These are phyloP conservation scores for Tremella fuciformis DNA, from an alignment of 768 basidiomycete species.

Conservation along the genomic window DNA sequence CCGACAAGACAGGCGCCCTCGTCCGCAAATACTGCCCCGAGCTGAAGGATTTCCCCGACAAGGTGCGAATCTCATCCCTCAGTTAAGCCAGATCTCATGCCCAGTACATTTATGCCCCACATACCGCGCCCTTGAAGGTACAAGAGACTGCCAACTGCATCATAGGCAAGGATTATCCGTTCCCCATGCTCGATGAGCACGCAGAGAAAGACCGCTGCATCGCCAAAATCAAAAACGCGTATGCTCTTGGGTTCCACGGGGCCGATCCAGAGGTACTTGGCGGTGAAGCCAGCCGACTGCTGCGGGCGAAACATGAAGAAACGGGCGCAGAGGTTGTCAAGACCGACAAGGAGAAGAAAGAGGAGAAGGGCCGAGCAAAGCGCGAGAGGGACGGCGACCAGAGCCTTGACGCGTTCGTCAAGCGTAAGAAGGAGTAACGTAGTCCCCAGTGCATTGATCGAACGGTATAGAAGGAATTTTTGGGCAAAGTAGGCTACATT, in stretches of 20 bases:
- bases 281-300: conserved; percentile 40
- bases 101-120: conserved; percentile 53
- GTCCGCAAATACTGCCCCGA: conserved; percentile 53
- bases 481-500: too few species aligned
- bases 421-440: conserved; percentile 16
- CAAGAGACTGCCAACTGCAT: conserved; percentile 51
- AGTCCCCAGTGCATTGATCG: too few species aligned
- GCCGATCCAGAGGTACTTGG: conserved; percentile 46
- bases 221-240: conserved; percentile 50
- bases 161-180: conserved; percentile 53
- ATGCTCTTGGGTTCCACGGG: conserved; percentile 46
- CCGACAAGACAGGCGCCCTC: conserved; percentile 50
- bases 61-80: conserved; percentile 33
- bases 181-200: conserved; percentile 52
- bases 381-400: conserved; percentile 21
- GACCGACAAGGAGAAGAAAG: conserved; percentile 17
- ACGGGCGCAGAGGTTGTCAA: conserved; percentile 22
- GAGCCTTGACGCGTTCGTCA: conserved; percentile 30
- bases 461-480: too few species aligned
- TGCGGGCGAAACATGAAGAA: conserved; percentile 35
- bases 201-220: conserved; percentile 45
- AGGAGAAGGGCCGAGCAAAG: conserved; percentile 21
- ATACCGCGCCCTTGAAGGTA: conserved; percentile 44
- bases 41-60: conserved; percentile 53
- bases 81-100: neutral